Evolutionary conservation across 164 flowering plant genomes (phyloP).

Genomic region (Chimonanthus praecox): DNA sequence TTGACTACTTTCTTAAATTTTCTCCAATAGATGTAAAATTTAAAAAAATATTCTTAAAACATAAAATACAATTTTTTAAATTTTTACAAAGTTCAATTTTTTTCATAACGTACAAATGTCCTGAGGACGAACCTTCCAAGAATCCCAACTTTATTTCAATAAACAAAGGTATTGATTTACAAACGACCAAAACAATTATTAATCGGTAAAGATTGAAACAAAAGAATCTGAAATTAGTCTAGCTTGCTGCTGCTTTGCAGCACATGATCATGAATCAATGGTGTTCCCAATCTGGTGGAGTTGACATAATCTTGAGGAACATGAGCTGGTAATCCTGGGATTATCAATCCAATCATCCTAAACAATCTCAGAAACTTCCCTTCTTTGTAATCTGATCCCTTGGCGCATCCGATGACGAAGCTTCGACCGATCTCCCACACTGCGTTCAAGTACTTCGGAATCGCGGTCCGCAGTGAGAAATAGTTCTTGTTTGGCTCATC

Average conservation of each 20-base stretch:
- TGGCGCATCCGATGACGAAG: conserved; percentile 30
- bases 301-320: conserved; percentile 54
- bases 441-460: conserved; percentile 55
- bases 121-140: no score
- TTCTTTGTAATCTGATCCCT: conserved; percentile 50
- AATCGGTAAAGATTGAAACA: no score
- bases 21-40: no score
- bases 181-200: no score
- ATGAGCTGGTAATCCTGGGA: conserved; percentile 71
- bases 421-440: conserved; percentile 60
- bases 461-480: conserved; percentile 33
- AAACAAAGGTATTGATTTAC: no score
- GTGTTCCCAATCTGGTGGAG: conserved; percentile 34
- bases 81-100: no score
- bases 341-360: conserved; percentile 40
- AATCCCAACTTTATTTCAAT: no score
- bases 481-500: conserved; percentile 82
- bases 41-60: no score
- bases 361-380: conserved; percentile 34
- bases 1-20: no score
- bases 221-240: neutral
- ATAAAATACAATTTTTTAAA: no score
- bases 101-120: no score
- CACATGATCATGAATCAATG: neutral
- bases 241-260: neutral